A percentile compares a stretch with the other conserved stretches of the same genome.
Conservation (phyloP, 768 basidiomycete genomes). For the Tulasnella sp. region DNA sequence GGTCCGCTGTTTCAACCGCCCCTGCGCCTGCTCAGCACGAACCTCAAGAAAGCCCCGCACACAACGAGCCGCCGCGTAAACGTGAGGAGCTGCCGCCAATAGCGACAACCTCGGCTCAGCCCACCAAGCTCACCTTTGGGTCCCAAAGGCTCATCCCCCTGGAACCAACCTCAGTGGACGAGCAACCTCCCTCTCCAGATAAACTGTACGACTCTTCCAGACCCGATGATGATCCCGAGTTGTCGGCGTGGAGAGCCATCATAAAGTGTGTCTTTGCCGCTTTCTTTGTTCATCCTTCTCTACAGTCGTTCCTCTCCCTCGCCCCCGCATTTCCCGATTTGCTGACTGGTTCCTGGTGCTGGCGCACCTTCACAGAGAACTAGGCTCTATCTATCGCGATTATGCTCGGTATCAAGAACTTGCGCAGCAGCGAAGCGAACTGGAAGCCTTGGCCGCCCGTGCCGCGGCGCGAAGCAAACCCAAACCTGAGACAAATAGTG, state of each 20-base stretch:
- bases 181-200: neutral
- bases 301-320: neutral
- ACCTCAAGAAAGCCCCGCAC: neutral
- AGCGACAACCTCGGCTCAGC: neutral
- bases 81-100: neutral
- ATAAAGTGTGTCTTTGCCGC: neutral
- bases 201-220: neutral
- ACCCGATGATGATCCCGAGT: neutral
- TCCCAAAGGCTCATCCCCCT: neutral
- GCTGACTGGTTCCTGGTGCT: neutral
- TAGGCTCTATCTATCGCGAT: neutral
- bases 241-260: neutral
- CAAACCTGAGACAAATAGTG: neutral
- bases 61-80: neutral
- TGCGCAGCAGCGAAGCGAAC: neutral
- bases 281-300: no score
- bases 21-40: neutral
- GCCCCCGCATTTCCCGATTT: neutral
- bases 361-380: neutral
- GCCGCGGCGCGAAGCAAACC: neutral
- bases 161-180: neutral
- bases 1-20: neutral
- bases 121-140: neutral
- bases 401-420: neutral
- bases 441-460: neutral